Evolutionary conservation across 2,329 filamentous ascomycete genomes (phyloP), one percentile per base, ranked within the genome.

Genomic region (Venturia pyrina): DNA sequence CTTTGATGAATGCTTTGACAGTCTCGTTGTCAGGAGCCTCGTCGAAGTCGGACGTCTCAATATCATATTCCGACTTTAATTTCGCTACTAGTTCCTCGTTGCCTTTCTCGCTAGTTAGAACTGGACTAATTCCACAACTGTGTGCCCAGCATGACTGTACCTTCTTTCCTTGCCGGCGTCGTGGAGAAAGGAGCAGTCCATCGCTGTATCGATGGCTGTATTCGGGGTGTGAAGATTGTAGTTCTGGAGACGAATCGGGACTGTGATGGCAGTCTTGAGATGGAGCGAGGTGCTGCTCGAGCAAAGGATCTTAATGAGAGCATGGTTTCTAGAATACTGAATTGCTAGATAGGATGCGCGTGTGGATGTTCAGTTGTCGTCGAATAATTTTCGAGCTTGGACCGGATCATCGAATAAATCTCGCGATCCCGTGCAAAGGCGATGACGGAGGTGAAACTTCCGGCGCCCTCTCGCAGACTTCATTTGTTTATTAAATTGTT

Each of bases 1-100:
- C 93, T 74, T 93, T 87, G 61, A 97, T 79, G 78, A 96, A 97
- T 76, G 95, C 90, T 79, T 91, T 88, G 77, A 97, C 85, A 76
- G 88, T 90, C 69, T 87, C 83, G 50, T 91, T 89, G 69, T 89
- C 85, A n/a, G 13, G 10, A 73, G 90, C 86, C 68, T 85, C 82
- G 70, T 88, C 83, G 78, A 89, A 88, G 78, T 92, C 87, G 74
- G 93, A 88, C 73, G 87, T 85, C 83, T 98, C 95, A 74, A 96
- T 87, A 76, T 87, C 80, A 70, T 96, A 82, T 81, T 96, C 93
- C 74, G 86, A 88, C 70, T 90, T 86, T 62, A 99, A 85, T 85
- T 98, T 98, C 67, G 87, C 86, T 50, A 87, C 85, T 65, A 99
- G 87, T 79, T 97, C 91, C 70, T 88, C 82, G 73, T 96, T 90